These are phyloP conservation scores for Trichomonascus vanleenenianus DNA, from an alignment of 805 yeast genomes.

Conservation along the genomic window DNA sequence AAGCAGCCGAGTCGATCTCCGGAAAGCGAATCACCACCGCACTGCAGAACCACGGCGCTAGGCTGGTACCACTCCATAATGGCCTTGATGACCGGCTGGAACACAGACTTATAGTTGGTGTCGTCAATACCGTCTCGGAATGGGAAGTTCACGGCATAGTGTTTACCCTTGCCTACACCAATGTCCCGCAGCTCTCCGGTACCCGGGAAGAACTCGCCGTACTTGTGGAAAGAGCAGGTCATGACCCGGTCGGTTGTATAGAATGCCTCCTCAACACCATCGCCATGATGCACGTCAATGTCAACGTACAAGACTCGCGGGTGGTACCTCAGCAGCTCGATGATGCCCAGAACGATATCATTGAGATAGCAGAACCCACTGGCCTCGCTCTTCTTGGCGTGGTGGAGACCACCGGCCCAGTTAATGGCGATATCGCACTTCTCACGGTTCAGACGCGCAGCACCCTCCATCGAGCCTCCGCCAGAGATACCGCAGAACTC, in stretches of 20 bases:
- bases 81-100: conserved; percentile 61
- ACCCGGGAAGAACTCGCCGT: conserved; percentile 95
- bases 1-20: conserved; percentile 92
- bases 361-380: conserved; percentile 93
- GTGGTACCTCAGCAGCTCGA: conserved; percentile 78
- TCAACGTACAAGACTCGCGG: conserved; percentile 91
- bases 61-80: conserved; percentile 88
- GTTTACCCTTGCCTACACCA: conserved; percentile 84
- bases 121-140: conserved; percentile 94
- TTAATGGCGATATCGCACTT: conserved; percentile 91
- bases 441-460: conserved; percentile 75
- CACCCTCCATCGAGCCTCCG: conserved; percentile 86
- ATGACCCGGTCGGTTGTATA: conserved; percentile 91
- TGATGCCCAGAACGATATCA: conserved; percentile 84
- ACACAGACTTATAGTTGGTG: conserved; percentile 77
- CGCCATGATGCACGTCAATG: conserved; percentile 95
- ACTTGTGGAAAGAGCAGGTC: conserved; percentile 95
- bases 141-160: conserved; percentile 87
- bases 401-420: conserved; percentile 96
- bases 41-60: conserved; percentile 87
- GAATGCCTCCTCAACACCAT: conserved; percentile 96
- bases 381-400: conserved; percentile 91
- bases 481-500: conserved; percentile 84
- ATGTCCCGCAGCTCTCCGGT: conserved; percentile 88
- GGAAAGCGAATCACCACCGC: conserved; percentile 95